Conservation (phyloP, 164 flowering plant species). For the Magnolia sinica region DNA sequence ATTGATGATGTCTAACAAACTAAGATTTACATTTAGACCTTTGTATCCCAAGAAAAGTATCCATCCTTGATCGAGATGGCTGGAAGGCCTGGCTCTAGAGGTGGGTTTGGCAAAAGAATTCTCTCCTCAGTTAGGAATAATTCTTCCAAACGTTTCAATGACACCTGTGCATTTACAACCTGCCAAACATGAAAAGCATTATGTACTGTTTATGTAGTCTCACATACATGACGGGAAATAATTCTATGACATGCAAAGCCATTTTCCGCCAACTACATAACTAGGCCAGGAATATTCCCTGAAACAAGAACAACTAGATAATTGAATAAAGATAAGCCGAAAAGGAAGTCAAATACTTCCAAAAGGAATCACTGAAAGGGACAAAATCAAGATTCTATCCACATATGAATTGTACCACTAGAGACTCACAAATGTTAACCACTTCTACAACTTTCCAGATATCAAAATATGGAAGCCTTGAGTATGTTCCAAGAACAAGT, state of each 20-base stretch:
- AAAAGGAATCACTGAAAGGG: not conserved
- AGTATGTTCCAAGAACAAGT: not conserved
- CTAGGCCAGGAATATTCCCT: not conserved
- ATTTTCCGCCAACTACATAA: not conserved
- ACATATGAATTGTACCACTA: not conserved
- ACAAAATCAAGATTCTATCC: not conserved
- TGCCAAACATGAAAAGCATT: slow-evolving; percentile 22
- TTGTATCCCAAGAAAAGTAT: slow-evolving; percentile 86
- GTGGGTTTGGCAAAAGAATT: slow-evolving; percentile 84
- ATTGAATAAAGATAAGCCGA: not conserved
- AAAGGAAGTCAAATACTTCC: not conserved
- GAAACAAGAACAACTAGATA: not conserved
- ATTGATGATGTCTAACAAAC: not conserved
- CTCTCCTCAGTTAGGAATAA: slow-evolving; percentile 81
- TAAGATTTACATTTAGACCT: slow-evolving; percentile 36
- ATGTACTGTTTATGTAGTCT: not conserved
- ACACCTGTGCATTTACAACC: slow-evolving; percentile 94
- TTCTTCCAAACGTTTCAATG: slow-evolving; percentile 91
- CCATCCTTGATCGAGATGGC: slow-evolving; percentile 90
- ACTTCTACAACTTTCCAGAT: no score
- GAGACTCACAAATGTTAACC: no score
- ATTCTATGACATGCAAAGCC: not conserved
- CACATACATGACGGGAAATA: not conserved
- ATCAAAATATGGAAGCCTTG: not conserved
- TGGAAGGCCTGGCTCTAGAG: slow-evolving; percentile 65